These are phyloP conservation scores for Termitomyces sp. DNA, from an alignment of 768 basidiomycete genomes.

Conservation along the genomic window DNA sequence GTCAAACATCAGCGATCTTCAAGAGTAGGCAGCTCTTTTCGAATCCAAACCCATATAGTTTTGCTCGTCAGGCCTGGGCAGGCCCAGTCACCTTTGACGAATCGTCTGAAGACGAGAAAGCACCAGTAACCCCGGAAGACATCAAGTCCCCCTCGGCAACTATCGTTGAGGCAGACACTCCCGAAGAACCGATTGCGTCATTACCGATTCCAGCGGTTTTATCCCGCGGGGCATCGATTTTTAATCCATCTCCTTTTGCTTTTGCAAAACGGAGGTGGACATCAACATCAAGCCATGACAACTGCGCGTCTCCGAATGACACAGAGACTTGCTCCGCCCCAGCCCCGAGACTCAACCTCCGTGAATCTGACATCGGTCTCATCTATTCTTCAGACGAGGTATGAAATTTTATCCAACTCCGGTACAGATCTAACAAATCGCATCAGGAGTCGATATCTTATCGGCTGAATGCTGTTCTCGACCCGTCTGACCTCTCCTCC, in stretches of 20 bases:
- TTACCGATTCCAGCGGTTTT: conserved; percentile 13
- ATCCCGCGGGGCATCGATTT: conserved; percentile 39
- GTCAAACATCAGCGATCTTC: conserved; percentile 30
- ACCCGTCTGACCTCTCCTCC: conserved; percentile 10
- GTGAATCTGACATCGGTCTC: conserved; percentile 12
- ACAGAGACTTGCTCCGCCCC: neutral
- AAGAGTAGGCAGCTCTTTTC: conserved; percentile 43
- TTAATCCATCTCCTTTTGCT: conserved; percentile 58
- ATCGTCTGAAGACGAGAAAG: conserved; percentile 43
- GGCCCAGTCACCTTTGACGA: conserved; percentile 37
- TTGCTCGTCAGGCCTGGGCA: conserved; percentile 54
- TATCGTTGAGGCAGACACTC: conserved; percentile 13
- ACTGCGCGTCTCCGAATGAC: conserved; percentile 3
- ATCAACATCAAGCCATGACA: conserved; percentile 25
- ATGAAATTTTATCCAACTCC: neutral
- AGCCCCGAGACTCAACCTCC: neutral
- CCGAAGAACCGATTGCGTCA: conserved; percentile 8
- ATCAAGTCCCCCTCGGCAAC: conserved; percentile 35
- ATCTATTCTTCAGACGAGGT: conserved; percentile 14
- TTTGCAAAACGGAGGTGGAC: conserved; percentile 62
- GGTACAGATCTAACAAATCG: neutral
- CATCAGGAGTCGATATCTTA: conserved; percentile 5
- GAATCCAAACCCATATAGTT: conserved; percentile 57
- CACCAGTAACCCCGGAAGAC: conserved; percentile 57
- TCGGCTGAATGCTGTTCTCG: conserved; percentile 9